phyloP scores from a whole-genome alignment of 2,329 filamentous ascomycete genomes.

The Hirsutella minnesotensis region DNA sequence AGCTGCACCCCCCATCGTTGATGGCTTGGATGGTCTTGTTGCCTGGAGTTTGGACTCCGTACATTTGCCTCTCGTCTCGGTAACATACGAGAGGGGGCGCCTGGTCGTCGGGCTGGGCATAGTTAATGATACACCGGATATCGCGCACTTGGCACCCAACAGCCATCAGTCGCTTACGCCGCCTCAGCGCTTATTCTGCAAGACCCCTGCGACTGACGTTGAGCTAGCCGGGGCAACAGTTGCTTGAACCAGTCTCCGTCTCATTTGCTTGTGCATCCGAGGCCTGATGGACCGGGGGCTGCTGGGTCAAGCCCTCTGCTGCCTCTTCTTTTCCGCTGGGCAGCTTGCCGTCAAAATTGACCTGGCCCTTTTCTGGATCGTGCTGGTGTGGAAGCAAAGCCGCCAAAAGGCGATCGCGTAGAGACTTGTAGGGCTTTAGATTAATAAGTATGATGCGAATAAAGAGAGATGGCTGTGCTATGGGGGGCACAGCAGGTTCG shows the following conservation, averaged over 20 bases:
- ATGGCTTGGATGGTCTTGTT: neutral
- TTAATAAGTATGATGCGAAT: neutral
- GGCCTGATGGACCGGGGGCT: neutral
- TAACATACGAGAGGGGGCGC: neutral
- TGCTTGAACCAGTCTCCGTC: too few species aligned
- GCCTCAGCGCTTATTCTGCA: too few species aligned
- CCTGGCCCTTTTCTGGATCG: neutral
- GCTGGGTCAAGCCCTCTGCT: neutral
- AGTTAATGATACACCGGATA: neutral
- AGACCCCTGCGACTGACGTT: too few species aligned
- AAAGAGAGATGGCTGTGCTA: neutral
- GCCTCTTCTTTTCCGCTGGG: neutral
- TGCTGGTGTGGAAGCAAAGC: neutral
- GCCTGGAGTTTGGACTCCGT: neutral
- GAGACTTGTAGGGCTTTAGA: neutral
- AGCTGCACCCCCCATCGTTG: neutral
- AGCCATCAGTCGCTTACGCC: too few species aligned
- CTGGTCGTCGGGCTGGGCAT: neutral
- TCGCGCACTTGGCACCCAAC: too few species aligned
- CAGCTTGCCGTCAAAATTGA: neutral
- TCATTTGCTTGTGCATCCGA: too few species aligned
- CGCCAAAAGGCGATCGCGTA: conserved; percentile 2
- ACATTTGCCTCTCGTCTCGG: neutral
- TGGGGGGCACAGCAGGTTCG: neutral
- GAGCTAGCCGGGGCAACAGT: too few species aligned